Evolutionary conservation across 2,329 filamentous ascomycete species (phyloP).

Genomic region (Penicillium sp.): DNA sequence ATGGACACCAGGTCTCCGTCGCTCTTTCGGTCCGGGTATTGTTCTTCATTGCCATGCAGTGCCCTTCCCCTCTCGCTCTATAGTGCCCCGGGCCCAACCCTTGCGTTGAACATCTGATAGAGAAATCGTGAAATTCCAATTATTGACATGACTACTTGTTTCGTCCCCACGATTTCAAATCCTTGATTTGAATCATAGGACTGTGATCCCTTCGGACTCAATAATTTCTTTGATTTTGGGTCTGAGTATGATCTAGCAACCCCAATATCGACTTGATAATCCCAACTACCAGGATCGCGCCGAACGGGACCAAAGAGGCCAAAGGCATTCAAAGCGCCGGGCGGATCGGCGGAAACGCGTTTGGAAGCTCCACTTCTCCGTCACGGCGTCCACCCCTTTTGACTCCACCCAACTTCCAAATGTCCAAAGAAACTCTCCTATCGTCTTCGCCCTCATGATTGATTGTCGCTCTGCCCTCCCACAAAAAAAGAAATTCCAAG

Average conservation of each 20-base stretch:
- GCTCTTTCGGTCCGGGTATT: no score
- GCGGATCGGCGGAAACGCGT: conserved; percentile 8
- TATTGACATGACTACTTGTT: no score
- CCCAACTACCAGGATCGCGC: background rate
- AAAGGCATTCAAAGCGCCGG: conserved; percentile 6
- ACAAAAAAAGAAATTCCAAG: background rate
- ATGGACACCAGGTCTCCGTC: no score
- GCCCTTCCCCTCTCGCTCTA: background rate
- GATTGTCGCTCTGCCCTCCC: no score
- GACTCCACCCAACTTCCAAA: conserved; percentile 10
- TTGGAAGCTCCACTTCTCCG: conserved; percentile 8
- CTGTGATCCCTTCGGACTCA: no score
- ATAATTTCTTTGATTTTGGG: no score
- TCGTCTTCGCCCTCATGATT: conserved; percentile 4
- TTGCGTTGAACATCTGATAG: background rate
- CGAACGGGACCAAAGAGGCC: background rate
- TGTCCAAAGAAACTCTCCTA: conserved; percentile 11
- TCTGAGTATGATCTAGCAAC: no score
- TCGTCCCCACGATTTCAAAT: background rate
- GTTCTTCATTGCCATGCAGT: no score
- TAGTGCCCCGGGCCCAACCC: background rate
- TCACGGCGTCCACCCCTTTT: conserved; percentile 10
- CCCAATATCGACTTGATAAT: background rate
- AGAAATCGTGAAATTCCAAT: background rate
- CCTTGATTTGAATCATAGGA: background rate